Base-by-base conservation (phyloP, 257 asterid species). In the Solanum raphanifolium region DNA sequence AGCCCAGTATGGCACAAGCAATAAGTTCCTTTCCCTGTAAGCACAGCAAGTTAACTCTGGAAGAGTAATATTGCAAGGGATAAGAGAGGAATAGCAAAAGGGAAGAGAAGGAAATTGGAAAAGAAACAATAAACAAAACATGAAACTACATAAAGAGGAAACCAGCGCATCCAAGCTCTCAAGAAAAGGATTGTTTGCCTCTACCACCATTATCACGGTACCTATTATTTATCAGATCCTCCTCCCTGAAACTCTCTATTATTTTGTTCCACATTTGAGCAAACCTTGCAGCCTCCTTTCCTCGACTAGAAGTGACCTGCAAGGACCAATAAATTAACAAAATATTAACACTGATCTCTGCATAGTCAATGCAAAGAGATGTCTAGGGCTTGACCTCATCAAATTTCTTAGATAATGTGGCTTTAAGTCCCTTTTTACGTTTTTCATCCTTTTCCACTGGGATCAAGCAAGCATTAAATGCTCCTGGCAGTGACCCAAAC, bases 201-300 rank as follows among this genome's bases (percentile, higher is more conserved):
- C 71, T 69, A 43, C 83, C 68, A 55, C 73, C 48, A 86, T 43
- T 69, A 62, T 41, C 27, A 38, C 5, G 5, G 46, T 90, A 95
- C 99, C 95, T 93, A 87, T 95, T 89, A 91, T 93, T 95, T 85
- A 97, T 97, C 86, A 95, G 90, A 93, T 97, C 99, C 94, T 97
- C 99, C 86, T 97, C 99, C 92, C 99, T 93, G 89, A 97, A 97
- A 90, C 98, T 92, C 92, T 97, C 99, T 81, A 97, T 93, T 72
- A 97, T 97, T 92, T 95, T 95, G 93, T 97, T 97, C 99, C 99
- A 97, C 93, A 97, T 92, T 91, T 97, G 99, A 88, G 99, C 96
- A 91, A 97, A 97, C 83, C 92, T 91, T 83, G 99, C 99, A 69
- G 98, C 98, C 87, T 93, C 95, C 91, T 93, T 92, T 5, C 92